Evolutionary conservation across 169 alveolate genomes (phyloP), one percentile per base, ranked within the genome.

Genomic region (Babesia gibsoni): DNA sequence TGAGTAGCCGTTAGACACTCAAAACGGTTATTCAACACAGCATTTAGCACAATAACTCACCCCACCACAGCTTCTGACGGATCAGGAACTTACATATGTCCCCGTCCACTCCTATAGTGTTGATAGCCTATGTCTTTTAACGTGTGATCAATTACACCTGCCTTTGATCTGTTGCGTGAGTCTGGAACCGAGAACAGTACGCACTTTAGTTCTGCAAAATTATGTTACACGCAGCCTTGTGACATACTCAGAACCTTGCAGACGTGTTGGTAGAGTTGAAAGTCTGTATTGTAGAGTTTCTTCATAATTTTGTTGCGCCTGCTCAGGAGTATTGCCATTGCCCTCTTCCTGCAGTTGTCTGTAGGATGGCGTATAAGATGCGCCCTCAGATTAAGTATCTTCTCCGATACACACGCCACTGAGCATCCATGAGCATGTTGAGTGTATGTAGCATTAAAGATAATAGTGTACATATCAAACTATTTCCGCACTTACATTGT

Each of bases 41-140:
- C 10, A 45, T n/a, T 7, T 16, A 54, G 4, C 10, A 32, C 49
- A 2, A 4, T 16, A n/a, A 77, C 89, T 49, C 57, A 35, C 91
- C 93, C 89, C 89, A 84, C 95, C 95, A 91, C 35, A 91, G 87
- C 70, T 88, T 89, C 77, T 89, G 94, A 39, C 95, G 66, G 16
- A 91, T 91, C 37, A 91, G 80, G 52, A 91, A 91, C 67, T 91
- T 91, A 61, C 95, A 91, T 18, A 93, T 82, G 32, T 91, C 95
- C 8, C 94, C 94, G 79, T 91, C 95, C 29, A 91, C 87, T 16
- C 92, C 95, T 25, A 89, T 84, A 12, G 90, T 79, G 59, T 89
- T 91, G 29, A 89, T 74, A 20, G 94, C 92, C 89, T 85, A 78
- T n/a, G 35, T 22, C 23, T 36, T 3, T 53, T 32, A 50, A 5